These are phyloP conservation scores for Parmales sp. DNA, from an alignment of 108 stramenopile species.

Conservation along the genomic window DNA sequence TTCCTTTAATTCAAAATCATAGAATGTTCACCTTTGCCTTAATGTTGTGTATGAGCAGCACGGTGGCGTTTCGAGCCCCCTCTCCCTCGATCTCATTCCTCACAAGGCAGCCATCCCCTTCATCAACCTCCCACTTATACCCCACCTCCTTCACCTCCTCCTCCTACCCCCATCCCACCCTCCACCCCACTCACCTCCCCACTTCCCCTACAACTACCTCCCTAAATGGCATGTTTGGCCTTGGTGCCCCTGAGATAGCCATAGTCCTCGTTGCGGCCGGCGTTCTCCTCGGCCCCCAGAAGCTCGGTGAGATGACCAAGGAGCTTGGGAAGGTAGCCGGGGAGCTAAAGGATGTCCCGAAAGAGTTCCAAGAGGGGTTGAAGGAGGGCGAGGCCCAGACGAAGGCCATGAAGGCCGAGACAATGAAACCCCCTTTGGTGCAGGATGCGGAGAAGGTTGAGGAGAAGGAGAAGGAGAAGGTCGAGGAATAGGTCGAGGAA, in stretches of 20 bases:
- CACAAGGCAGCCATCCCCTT: too few relatives aligned
- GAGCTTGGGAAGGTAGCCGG: conserved; percentile 91
- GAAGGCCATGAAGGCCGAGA: conserved; percentile 51
- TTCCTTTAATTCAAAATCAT: too few relatives aligned
- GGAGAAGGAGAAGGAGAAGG: conserved; percentile 18
- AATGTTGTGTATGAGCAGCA: too few relatives aligned
- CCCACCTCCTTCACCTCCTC: too few relatives aligned
- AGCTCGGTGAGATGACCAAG: conserved; percentile 78
- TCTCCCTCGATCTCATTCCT: too few relatives aligned
- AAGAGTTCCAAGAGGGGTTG: conserved; percentile 86
- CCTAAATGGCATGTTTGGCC: conserved; percentile 83
- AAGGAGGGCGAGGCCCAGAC: conserved; percentile 74
- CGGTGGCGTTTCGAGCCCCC: too few relatives aligned
- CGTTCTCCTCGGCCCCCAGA: conserved; percentile 82
- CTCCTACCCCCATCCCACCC: too few relatives aligned
- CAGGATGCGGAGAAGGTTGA: conserved; percentile 25
- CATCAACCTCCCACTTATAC: too few relatives aligned
- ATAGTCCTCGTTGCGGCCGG: conserved; percentile 79
- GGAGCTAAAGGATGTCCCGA: conserved; percentile 86
- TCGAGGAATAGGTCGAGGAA: not conserved
- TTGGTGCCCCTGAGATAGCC: conserved; percentile 85
- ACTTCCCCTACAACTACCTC: too few relatives aligned
- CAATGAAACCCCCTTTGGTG: conserved; percentile 34
- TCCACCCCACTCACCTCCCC: too few relatives aligned
- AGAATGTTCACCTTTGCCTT: too few relatives aligned